Base-by-base conservation (phyloP, 108 stramenopile species). In the Pseudonitzschia multiseries region DNA sequence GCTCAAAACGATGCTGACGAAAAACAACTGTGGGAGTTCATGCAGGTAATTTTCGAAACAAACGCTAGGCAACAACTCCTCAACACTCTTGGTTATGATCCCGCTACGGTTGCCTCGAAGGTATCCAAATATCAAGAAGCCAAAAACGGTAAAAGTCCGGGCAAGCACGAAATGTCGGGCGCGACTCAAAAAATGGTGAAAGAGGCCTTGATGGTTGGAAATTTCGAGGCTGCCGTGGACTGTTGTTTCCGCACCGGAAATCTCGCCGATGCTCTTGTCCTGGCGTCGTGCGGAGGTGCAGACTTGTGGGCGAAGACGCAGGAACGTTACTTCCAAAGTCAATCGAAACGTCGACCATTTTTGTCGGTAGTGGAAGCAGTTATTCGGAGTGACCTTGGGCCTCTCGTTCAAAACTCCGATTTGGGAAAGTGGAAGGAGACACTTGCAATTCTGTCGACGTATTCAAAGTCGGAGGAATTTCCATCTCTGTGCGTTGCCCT, bases 191-290 rank as follows among this genome's bases (percentile, higher is more conserved):
- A 81, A 21, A 73, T 75, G 26, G 93, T 99, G 13, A 86, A 89
- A 71, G 75, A 90, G 65, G 95, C 98, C 0, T 79, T 99, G 31
- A 60, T 99, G 27, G 97, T 97, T 14, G 98, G 98, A 43, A 95
- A 97, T 79, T 98, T 98, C 74, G 95, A 94, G 67, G 95, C 95
- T 1, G 98, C 98, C 6, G 97, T 98, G 21, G 95, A 97, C 71
- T 94, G 91, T 84, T 99, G 98, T 75, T 88, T 99, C 68, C 82
- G 79, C 43, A 86, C 90, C 3, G 93, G 92, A 5, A 86, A 96
- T 59, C 70, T 93, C 51, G 96, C 96, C 13, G 98, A 99, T 79
- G 98, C 98, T 0, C 81, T 99, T 61, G 61, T 99, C 0, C 67
- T 99, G 32, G 93, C 96, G 43, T 95, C 93, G 20, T 97, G 96